phyloP scores from a whole-genome alignment of 2,329 filamentous ascomycete species.

The Fonsecaea erecta region DNA sequence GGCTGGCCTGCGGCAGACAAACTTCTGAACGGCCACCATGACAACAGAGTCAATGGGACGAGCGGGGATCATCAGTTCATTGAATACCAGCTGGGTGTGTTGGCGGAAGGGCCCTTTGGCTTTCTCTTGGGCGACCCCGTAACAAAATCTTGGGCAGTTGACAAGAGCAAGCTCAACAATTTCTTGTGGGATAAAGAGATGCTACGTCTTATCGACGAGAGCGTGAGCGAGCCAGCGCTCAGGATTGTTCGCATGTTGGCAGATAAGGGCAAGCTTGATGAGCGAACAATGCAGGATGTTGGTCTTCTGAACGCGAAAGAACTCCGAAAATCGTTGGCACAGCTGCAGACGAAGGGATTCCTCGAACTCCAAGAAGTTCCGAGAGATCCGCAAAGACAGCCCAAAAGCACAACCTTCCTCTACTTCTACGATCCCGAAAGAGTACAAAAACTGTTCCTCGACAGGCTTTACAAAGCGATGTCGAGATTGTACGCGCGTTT shows the following conservation, averaged over 20 bases:
- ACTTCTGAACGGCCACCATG: slow-evolving; percentile 21
- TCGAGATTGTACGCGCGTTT: slow-evolving; percentile 80
- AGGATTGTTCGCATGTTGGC: slow-evolving; percentile 83
- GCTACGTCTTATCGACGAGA: slow-evolving; percentile 65
- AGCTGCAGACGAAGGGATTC: slow-evolving; percentile 83
- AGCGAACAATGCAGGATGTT: slow-evolving; percentile 80
- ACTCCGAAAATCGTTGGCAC: slow-evolving; percentile 80
- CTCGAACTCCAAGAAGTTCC: slow-evolving; percentile 94
- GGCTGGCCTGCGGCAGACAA: not conserved
- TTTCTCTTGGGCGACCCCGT: slow-evolving; percentile 43
- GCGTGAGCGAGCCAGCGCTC: slow-evolving; percentile 47
- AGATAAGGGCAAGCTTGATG: slow-evolving; percentile 90
- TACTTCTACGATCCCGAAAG: slow-evolving; percentile 87
- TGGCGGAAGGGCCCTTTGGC: slow-evolving; percentile 49
- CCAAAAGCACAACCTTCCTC: slow-evolving; percentile 83
- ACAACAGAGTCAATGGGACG: slow-evolving; percentile 11
- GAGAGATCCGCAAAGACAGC: slow-evolving; percentile 78
- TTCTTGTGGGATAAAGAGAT: slow-evolving; percentile 76
- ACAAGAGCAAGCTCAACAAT: slow-evolving; percentile 74
- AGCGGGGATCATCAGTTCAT: slow-evolving; percentile 10
- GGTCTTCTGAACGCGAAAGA: slow-evolving; percentile 85
- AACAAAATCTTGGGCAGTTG: slow-evolving; percentile 78
- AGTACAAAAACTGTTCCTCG: slow-evolving; percentile 70
- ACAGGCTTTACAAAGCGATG: slow-evolving; percentile 89
- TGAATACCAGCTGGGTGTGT: slow-evolving; percentile 54